Evolutionary conservation across 768 basidiomycete species (phyloP).

Genomic region (Lentinus brumalis): DNA sequence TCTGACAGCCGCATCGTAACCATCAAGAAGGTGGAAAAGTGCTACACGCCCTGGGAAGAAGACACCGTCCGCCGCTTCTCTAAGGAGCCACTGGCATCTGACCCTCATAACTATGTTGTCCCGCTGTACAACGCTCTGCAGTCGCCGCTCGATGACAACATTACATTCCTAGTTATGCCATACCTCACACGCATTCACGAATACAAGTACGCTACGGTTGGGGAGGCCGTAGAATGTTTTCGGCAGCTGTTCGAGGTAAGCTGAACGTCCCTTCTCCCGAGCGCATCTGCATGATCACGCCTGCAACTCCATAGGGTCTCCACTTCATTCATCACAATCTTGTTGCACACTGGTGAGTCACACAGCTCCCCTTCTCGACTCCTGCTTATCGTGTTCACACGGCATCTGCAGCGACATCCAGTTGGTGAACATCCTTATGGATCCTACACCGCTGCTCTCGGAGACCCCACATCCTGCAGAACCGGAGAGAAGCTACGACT

Average conservation of each 20-base stretch:
- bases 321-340: slow-evolving; percentile 37
- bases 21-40: slow-evolving; percentile 17
- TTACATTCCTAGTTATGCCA: slow-evolving; percentile 34
- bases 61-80: slow-evolving; percentile 13
- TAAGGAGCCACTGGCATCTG: background rate
- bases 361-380: no score
- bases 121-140: slow-evolving; percentile 25
- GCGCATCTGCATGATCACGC: background rate
- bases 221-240: slow-evolving; percentile 38
- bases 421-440: slow-evolving; percentile 22
- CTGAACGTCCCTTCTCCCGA: background rate
- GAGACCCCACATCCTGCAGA: slow-evolving; percentile 5
- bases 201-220: slow-evolving; percentile 35
- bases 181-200: slow-evolving; percentile 28
- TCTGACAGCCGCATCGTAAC: slow-evolving; percentile 19
- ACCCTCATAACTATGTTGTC: slow-evolving; percentile 28
- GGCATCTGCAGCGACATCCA: slow-evolving; percentile 14
- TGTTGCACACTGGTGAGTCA: slow-evolving; percentile 37
- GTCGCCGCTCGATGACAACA: slow-evolving; percentile 8
- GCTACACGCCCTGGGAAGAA: slow-evolving; percentile 21
- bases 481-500: background rate
- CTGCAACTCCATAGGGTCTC: slow-evolving; percentile 29
- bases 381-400: no score
- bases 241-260: slow-evolving; percentile 38
- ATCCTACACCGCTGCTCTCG: slow-evolving; percentile 9